These are phyloP conservation scores for Sporothrix euskadiensis DNA, from an alignment of 2,329 filamentous ascomycete genomes.

Conservation along the genomic window DNA sequence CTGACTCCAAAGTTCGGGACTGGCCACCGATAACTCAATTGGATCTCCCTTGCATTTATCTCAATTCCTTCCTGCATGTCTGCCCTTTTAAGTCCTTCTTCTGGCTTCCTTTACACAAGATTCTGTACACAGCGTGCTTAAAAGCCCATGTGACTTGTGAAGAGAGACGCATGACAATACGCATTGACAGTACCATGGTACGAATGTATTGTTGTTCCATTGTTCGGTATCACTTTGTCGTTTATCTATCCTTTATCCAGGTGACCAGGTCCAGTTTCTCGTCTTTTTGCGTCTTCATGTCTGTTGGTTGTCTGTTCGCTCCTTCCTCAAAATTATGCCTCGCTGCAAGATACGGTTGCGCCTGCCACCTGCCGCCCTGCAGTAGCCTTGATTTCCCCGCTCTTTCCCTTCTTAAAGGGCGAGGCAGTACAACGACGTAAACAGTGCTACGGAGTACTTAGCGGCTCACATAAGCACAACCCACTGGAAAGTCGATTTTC, in stretches of 20 bases:
- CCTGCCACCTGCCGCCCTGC: background rate
- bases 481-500: background rate
- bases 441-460: background rate
- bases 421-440: too few species aligned
- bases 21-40: background rate
- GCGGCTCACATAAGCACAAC: constrained; percentile 16
- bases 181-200: background rate
- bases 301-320: background rate
- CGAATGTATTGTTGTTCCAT: background rate
- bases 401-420: background rate
- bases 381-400: constrained; percentile 12
- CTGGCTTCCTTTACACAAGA: background rate
- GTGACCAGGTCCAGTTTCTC: background rate
- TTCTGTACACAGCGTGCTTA: background rate
- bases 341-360: background rate
- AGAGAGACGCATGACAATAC: background rate
- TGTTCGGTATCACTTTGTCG: background rate
- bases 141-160: background rate
- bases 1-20: background rate
- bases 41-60: background rate
- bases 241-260: background rate
- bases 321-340: background rate
- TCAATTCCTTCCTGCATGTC: background rate
- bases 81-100: background rate
- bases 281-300: background rate